Base-by-base conservation (phyloP, 495 filamentous ascomycete genomes). In the Penicillium verhagenii region DNA sequence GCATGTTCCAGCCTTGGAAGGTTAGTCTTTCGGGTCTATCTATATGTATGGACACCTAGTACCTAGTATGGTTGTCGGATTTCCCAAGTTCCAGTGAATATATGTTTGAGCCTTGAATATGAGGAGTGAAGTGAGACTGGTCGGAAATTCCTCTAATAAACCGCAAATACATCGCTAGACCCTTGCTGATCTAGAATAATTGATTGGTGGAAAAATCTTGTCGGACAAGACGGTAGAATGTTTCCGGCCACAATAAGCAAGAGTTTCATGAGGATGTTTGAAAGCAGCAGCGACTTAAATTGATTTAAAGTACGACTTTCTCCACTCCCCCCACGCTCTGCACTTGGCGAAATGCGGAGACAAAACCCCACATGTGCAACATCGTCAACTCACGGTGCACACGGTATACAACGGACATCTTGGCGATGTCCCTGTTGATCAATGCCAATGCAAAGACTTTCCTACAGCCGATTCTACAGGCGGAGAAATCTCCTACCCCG, bases 401-500 rank as follows among this genome's bases (percentile, higher is more conserved):
- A 43, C 19, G 13, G n/a, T n/a, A 23, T 23, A 23, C 39, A 35
- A 6, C 23, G 19, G 4, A 10, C 14, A 45, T 7, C 52, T 55
- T 28, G 23, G 39, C 43, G 20, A 28, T 38, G 24, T 46, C 29
- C 16, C 33, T 63, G 60, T 23, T 44, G 56, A 59, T 51, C 49
- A 44, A 46, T 26, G 33, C 29, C 37, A 37, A 25, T 7, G 24
- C 3, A 6, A 7, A 23, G 19, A 1, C 6, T 23, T 18, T 21
- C 6, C 14, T 42, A 24, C 44, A 35, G 25, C 46, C 24, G 25
- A 47, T 64, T 31, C 56, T 54, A 71, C 64, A 71, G 66, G 68
- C 60, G 68, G 68, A 71, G 61, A 71, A 71, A 71, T 56, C 49
- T 52, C 7, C 5, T 11, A 25, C 29, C 16, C 19, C 39, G 19